phyloP scores from a whole-genome alignment of 176 grass and related monocot species.

The Avena sativa region DNA sequence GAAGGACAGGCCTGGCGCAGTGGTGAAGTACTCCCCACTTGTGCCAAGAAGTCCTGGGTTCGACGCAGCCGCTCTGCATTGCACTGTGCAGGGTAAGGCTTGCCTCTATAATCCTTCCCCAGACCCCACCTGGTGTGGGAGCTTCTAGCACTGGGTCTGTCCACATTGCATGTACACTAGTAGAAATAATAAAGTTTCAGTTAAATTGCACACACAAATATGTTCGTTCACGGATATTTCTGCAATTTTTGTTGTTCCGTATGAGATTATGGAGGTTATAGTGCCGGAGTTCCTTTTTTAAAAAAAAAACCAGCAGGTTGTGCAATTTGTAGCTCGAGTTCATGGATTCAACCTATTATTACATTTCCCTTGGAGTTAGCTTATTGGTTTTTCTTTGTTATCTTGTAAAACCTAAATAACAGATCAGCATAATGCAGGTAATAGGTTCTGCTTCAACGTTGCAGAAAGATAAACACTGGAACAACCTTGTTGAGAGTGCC shows the following conservation, averaged over 20 bases:
- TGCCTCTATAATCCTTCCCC: no score
- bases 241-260: constrained; percentile 9
- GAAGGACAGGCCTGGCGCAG: no score
- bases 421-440: constrained; percentile 54
- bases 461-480: constrained; percentile 88
- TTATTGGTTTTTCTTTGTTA: constrained; percentile 22
- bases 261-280: constrained; percentile 8
- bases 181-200: not conserved
- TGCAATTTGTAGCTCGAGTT: constrained; percentile 35
- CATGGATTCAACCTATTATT: constrained; percentile 1
- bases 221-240: constrained; percentile 21
- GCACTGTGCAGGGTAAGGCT: no score
- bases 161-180: not conserved
- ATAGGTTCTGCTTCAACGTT: constrained; percentile 88
- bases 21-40: no score
- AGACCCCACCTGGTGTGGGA: no score
- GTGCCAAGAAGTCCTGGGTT: no score
- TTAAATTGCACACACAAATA: not conserved
- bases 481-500: constrained; percentile 82
- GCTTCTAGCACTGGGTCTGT: not conserved
- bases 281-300: not conserved
- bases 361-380: constrained; percentile 11
- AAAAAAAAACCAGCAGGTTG: not conserved
- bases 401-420: constrained; percentile 38
- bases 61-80: no score